Percentiles rank a stretch among this genome's conserved stretches.
Evolutionary conservation across 257 asterid genomes (phyloP).

Genomic region (Catharanthus roseus): DNA sequence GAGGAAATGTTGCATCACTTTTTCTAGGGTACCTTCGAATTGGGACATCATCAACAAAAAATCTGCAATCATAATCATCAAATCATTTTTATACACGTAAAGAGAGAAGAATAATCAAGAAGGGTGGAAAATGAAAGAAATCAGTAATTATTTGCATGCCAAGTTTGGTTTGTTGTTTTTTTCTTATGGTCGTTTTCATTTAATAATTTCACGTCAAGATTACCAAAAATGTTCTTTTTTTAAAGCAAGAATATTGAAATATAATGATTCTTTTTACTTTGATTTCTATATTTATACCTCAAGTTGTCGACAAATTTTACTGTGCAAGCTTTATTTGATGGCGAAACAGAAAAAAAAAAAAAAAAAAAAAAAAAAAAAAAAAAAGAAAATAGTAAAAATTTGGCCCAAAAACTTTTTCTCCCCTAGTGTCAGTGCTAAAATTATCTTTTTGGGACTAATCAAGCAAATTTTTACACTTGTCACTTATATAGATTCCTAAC

Average conservation of each 20-base stretch:
- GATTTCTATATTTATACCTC: background rate
- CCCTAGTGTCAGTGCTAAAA: too few relatives aligned
- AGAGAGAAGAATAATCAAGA: background rate
- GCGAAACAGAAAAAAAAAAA: too few relatives aligned
- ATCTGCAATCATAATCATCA: constrained; percentile 40
- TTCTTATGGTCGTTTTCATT: constrained; percentile 11
- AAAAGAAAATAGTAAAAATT: too few relatives aligned
- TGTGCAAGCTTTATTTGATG: background rate
- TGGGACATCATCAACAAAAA: constrained; percentile 81
- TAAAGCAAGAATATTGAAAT: background rate
- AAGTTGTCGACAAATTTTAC: background rate
- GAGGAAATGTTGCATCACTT: constrained; percentile 68
- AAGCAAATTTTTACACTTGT: too few relatives aligned
- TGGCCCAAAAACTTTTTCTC: too few relatives aligned
- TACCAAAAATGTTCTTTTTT: background rate
- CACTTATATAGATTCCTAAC: too few relatives aligned
- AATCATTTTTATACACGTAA: constrained; percentile 2
- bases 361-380: too few relatives aligned
- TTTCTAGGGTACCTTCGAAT: constrained; percentile 66
- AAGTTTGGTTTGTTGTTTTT: background rate
- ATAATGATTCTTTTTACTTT: background rate
- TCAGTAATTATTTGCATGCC: background rate
- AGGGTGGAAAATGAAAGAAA: background rate
- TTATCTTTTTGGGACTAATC: too few relatives aligned
- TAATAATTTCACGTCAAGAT: constrained; percentile 6